phyloP scores from a whole-genome alignment of 495 filamentous ascomycete genomes.

The Penicillium herquei region DNA sequence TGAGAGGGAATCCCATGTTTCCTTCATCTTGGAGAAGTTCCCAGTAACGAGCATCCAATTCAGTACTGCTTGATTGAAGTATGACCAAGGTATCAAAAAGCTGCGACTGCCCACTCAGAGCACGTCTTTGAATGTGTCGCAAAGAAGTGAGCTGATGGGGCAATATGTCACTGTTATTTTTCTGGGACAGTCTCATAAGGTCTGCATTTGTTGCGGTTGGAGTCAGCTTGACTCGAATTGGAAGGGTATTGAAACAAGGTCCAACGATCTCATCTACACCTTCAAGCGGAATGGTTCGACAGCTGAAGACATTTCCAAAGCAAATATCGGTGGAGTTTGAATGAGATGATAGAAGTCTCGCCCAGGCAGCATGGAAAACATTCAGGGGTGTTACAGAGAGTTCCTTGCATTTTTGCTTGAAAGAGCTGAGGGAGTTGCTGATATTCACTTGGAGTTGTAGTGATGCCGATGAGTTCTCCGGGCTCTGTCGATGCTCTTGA shows the following conservation, averaged over 20 bases:
- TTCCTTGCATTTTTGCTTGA: slow-evolving; percentile 47
- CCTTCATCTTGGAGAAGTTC: slow-evolving; percentile 63
- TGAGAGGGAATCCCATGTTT: slow-evolving; percentile 73
- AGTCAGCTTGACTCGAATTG: slow-evolving; percentile 57
- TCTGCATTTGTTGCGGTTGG: slow-evolving; percentile 44
- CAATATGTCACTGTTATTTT: slow-evolving; percentile 54
- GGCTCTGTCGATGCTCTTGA: slow-evolving; percentile 9
- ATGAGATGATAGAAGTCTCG: slow-evolving; percentile 52
- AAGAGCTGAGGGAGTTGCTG: slow-evolving; percentile 34
- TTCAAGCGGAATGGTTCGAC: slow-evolving; percentile 62
- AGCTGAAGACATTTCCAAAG: slow-evolving; percentile 78
- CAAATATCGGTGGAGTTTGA: slow-evolving; percentile 62
- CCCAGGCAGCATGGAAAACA: slow-evolving; percentile 69
- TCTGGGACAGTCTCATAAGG: slow-evolving; percentile 52
- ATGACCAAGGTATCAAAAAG: slow-evolving; percentile 79
- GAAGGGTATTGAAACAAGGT: slow-evolving; percentile 84
- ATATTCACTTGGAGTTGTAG: slow-evolving; percentile 21
- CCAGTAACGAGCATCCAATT: slow-evolving; percentile 62
- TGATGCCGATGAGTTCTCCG: slow-evolving; percentile 10
- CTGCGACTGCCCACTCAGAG: slow-evolving; percentile 47
- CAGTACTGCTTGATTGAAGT: slow-evolving; percentile 55
- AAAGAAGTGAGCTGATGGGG: slow-evolving; percentile 68
- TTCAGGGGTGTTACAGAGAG: slow-evolving; percentile 61
- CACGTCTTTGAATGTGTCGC: slow-evolving; percentile 43
- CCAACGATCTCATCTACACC: slow-evolving; percentile 67